Conservation (phyloP, 495 filamentous ascomycete species). For the Massariosphaeria phaeospora region DNA sequence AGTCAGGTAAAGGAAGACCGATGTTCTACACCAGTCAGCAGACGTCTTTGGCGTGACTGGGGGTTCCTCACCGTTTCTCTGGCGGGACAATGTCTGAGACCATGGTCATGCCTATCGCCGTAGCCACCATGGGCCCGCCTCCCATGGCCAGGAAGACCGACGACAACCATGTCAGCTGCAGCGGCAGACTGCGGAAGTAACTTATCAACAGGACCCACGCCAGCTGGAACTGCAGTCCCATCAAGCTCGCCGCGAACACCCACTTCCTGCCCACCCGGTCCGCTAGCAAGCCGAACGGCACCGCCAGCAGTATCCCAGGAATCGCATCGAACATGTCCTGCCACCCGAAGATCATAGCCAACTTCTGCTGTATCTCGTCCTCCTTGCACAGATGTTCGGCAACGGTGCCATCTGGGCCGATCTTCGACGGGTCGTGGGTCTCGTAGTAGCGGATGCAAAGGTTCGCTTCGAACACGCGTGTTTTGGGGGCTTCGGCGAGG, state of each 20-base stretch:
- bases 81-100: constrained; percentile 27
- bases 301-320: constrained; percentile 25
- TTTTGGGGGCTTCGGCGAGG: constrained; percentile 24
- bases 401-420: constrained; percentile 15
- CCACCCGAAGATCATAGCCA: constrained; percentile 29
- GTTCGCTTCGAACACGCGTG: constrained; percentile 28
- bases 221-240: constrained; percentile 19
- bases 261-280: constrained; percentile 27
- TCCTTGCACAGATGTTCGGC: constrained; percentile 28
- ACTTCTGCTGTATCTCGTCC: constrained; percentile 22
- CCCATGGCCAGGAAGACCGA: constrained; percentile 20
- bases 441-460: constrained; percentile 29
- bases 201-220: constrained; percentile 30
- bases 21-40: constrained; percentile 11
- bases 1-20: constrained; percentile 26
- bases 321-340: constrained; percentile 29
- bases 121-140: constrained; percentile 21
- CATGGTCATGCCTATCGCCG: constrained; percentile 27
- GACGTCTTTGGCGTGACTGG: not conserved
- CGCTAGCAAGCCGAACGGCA: constrained; percentile 27
- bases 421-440: constrained; percentile 25
- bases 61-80: constrained; percentile 15
- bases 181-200: constrained; percentile 20
- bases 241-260: constrained; percentile 13
- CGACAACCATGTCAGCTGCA: constrained; percentile 30